Percentiles rank a stretch among this genome's conserved stretches.
Evolutionary conservation across 192 early-diverging fungal species (phyloP).

Genomic region (Backusella tarrabulga): DNA sequence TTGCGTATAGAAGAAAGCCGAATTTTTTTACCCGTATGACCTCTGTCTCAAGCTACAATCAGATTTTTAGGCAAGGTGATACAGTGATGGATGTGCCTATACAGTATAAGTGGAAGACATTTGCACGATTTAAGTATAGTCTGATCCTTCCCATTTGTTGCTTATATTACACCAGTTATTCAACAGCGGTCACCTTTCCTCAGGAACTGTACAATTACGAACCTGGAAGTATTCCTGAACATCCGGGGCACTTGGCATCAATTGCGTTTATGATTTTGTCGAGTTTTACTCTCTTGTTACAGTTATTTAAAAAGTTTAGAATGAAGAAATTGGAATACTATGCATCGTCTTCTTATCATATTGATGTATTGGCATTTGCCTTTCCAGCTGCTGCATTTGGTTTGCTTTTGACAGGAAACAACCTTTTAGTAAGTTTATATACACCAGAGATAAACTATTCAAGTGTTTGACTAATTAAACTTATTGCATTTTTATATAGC

Average conservation of each 20-base stretch:
- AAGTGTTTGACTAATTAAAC: too few relatives aligned
- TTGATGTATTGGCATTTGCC: too few relatives aligned
- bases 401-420: background rate
- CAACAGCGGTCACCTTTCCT: background rate
- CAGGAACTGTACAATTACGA: background rate
- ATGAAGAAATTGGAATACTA: background rate
- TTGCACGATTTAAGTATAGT: too few relatives aligned
- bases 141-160: too few relatives aligned
- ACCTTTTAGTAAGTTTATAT: background rate
- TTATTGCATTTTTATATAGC: background rate
- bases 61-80: background rate
- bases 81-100: background rate
- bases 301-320: background rate
- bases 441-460: too few relatives aligned
- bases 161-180: too few relatives aligned
- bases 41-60: background rate
- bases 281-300: background rate
- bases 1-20: too few relatives aligned
- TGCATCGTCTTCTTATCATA: too few relatives aligned
- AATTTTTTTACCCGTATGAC: background rate
- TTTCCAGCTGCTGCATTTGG: background rate
- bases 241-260: background rate
- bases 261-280: background rate
- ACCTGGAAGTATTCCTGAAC: background rate
- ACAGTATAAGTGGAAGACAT: slow-evolving; percentile 4